Conservation (phyloP, 306 rosid species). For the Vicia villosa region DNA sequence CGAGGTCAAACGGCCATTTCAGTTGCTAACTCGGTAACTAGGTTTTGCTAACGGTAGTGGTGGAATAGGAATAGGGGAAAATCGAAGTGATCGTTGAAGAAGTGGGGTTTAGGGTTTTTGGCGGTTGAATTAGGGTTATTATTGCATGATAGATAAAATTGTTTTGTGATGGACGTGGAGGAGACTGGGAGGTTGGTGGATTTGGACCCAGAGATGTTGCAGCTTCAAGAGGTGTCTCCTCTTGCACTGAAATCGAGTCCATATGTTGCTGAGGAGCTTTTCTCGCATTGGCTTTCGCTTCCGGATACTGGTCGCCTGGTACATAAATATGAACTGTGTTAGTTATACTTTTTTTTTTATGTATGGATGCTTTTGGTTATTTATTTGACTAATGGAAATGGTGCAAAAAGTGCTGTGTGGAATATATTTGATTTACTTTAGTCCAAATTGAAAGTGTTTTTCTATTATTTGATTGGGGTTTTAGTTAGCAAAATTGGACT, state of each 20-base stretch:
- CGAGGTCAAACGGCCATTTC: not conserved
- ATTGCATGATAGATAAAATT: constrained; percentile 45
- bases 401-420: constrained; percentile 24
- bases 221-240: constrained; percentile 74
- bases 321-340: constrained; percentile 37
- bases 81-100: constrained; percentile 40
- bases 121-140: constrained; percentile 41
- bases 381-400: constrained; percentile 34
- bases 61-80: constrained; percentile 24
- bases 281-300: constrained; percentile 80
- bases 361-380: constrained; percentile 36
- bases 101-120: constrained; percentile 52
- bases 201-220: constrained; percentile 76
- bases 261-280: constrained; percentile 68
- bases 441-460: constrained; percentile 21
- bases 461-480: constrained; percentile 24
- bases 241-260: constrained; percentile 62
- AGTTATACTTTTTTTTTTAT: constrained; percentile 26
- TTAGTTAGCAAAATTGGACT: constrained; percentile 27
- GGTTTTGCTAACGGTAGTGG: constrained; percentile 25
- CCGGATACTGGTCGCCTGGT: constrained; percentile 81
- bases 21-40: constrained; percentile 39
- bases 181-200: constrained; percentile 48
- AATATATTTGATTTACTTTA: not conserved
- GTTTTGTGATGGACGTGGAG: constrained; percentile 66